These are phyloP conservation scores for Stephanodiscus minutulus DNA, from an alignment of 108 stramenopile species.

Conservation along the genomic window DNA sequence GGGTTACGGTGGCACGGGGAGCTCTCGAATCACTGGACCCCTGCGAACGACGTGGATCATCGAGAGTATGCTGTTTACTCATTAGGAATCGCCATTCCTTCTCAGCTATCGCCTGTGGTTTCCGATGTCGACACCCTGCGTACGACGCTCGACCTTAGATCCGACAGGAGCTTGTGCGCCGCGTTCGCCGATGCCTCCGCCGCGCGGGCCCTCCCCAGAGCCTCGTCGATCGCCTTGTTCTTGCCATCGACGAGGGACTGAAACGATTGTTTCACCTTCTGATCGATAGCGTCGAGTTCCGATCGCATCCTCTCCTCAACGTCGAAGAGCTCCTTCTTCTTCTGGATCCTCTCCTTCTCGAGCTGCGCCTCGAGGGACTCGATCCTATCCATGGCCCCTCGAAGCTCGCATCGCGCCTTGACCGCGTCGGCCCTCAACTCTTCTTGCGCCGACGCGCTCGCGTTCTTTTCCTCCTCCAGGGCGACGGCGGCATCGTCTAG, in stretches of 20 bases:
- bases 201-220: slow-evolving; percentile 18
- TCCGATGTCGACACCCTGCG: slow-evolving; percentile 16
- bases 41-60: too few species aligned
- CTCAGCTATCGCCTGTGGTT: slow-evolving; percentile 10
- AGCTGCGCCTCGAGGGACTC: slow-evolving; percentile 5
- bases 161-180: slow-evolving; percentile 26
- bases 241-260: slow-evolving; percentile 15
- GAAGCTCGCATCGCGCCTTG: slow-evolving; percentile 1
- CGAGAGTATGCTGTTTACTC: not conserved
- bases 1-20: too few species aligned
- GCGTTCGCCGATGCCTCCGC: slow-evolving; percentile 20
- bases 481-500: not conserved
- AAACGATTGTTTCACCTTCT: slow-evolving; percentile 28
- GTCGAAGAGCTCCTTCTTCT: slow-evolving; percentile 14
- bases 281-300: slow-evolving; percentile 31
- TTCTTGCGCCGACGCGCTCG: not conserved
- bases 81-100: not conserved
- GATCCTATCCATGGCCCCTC: slow-evolving; percentile 12
- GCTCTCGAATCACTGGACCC: too few species aligned
- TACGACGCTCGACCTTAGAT: slow-evolving; percentile 17
- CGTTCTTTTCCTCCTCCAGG: slow-evolving; percentile 9
- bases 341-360: slow-evolving; percentile 14
- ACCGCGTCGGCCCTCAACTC: slow-evolving; percentile 5
- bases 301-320: slow-evolving; percentile 29
- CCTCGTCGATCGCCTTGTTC: slow-evolving; percentile 24